These are phyloP conservation scores for Anisodus tanguticus DNA, from an alignment of 257 asterid species.

Conservation along the genomic window DNA sequence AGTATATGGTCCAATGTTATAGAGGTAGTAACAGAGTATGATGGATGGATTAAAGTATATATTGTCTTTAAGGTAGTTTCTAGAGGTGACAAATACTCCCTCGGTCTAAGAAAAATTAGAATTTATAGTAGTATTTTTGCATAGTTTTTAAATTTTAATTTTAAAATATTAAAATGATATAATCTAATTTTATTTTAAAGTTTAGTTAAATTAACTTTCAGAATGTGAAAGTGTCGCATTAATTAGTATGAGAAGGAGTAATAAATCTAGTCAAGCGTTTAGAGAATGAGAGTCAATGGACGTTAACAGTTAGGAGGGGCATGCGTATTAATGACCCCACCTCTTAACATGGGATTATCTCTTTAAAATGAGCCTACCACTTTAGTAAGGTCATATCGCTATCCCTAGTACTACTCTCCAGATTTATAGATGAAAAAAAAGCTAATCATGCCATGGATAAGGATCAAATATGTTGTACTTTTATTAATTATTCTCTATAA, in stretches of 20 bases:
- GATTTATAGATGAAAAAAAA: background rate
- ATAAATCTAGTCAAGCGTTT: background rate
- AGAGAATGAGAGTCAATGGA: background rate
- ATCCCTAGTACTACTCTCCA: background rate
- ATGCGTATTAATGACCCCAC: slow-evolving; percentile 4
- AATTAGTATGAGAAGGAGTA: background rate
- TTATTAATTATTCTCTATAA: background rate
- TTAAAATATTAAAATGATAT: background rate
- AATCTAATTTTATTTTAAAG: background rate
- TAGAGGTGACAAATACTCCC: background rate
- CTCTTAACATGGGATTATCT: slow-evolving; percentile 20
- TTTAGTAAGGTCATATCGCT: slow-evolving; percentile 6
- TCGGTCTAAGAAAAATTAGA: background rate
- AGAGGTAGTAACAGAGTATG: background rate
- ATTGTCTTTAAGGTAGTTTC: background rate
- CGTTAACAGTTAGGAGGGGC: background rate
- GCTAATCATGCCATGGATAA: background rate
- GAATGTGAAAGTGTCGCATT: too few relatives aligned
- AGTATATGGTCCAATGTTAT: background rate
- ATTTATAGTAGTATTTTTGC: background rate
- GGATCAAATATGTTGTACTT: background rate
- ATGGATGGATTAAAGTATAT: background rate
- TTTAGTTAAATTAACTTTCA: background rate
- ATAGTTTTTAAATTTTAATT: background rate
- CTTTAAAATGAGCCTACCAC: background rate